Evolutionary conservation across 768 basidiomycete species (phyloP), one percentile per base, ranked within the genome.

Genomic region (Lanmaoa rubissima): DNA sequence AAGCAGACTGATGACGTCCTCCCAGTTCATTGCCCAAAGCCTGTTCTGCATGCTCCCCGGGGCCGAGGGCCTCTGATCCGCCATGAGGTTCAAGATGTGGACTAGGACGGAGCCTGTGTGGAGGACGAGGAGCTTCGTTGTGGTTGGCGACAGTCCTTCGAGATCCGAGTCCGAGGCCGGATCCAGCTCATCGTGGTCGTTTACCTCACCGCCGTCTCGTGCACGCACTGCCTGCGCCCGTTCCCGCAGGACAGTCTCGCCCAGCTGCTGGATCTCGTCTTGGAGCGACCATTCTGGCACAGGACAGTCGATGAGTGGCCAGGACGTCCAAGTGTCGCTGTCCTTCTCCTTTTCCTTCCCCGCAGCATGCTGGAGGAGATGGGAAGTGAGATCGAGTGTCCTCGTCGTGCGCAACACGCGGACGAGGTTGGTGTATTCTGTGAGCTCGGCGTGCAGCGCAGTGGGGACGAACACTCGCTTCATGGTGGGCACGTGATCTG

Each of bases 281-380:
- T 84, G 78, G 21, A 92, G 72, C 10, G 73, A 72, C 85, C 86
- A 92, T 70, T 90, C 84, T 1, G 90, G 88, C 10, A 81, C 73
- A 24, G 78, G 74, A 16, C 88, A 79, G 62, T 92, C 87, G 17
- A 83, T 78, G 49, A 91, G 78, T 1, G 90, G 90, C 90, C 90
- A 92, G 8, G 83, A 76, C 0, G 89, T 90, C 88, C 88, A 91
- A 0, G 73, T 74, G 62, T 87, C 82, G 65, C 66, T 26, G 6
- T 48, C 53, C 1, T 62, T 64, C 5, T 67, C 61, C 31, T 11
- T 39, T 39, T 9, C 38, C 38, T 26, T 16, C 3, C 24, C 16
- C 14, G 59, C 64, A 26, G 62, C 59, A 40, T 74, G 61, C 32
- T 60, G 62, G 2, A 76, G 70, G 40, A 87, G 73, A 53, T 87